Base-by-base conservation (phyloP, 139 green algal genomes). In the Picochlorum sp. region DNA sequence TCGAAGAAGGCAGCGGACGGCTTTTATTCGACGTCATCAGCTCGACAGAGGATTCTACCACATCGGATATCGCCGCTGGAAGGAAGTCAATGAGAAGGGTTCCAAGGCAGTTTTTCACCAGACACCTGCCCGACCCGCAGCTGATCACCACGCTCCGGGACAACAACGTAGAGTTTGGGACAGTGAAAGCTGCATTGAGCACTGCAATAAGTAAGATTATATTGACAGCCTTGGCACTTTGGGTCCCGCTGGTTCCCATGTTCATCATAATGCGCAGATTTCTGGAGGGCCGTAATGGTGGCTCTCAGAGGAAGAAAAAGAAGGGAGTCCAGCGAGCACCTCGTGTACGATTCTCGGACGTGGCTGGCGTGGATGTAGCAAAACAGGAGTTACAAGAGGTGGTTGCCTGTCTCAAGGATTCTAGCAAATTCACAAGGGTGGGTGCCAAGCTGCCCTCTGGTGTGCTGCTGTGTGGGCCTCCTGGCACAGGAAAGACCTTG, bases 401-500 rank as follows among this genome's bases (percentile, higher is more conserved):
- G 11, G 92, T 98, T 16, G 85, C 95, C 74, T 98, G 91, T 62
- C 70, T 95, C 16, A 71, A 70, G 11, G 73, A 82, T 11, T 82
- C 81, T 11, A 82, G 81, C 46, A 75, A 76, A 37, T 95, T 89
- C 66, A 74, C 69, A 11, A 71, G 69, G 52, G 68, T 93, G 37
- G 88, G 86, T 3, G 88, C 88, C 2, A 65, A 82, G 24, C 77
- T 85, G 13, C 88, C 88, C 3, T 77, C 60, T 58, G 88, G 88
- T 5, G 82, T 93, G 51, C 80, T 95, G 75, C 69, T 95, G 34
- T 81, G 87, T 24, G 84, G 83, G 0, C 82, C 81, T 6, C 83
- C 84, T 0, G 87, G 87, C 38, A 95, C 87, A 2, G 87, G 87
- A 62, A 95, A 95, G 73, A 95, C 87, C 13, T 74, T 95, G 64